phyloP scores from a whole-genome alignment of 2,329 filamentous ascomycete species.

The Cyphellophora europaea region DNA sequence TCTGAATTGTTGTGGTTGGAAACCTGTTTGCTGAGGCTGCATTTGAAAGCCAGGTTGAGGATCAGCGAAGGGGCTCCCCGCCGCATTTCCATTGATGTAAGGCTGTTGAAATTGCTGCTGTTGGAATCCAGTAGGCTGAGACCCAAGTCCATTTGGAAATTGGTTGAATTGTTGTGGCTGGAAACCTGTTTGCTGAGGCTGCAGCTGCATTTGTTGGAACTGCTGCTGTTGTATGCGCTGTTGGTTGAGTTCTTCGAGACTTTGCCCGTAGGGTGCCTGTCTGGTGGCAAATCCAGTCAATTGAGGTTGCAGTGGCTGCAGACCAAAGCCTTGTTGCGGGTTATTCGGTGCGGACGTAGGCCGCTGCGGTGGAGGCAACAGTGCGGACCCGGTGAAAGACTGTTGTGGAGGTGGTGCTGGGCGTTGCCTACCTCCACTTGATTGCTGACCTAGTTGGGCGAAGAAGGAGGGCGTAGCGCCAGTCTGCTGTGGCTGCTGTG shows the following conservation, averaged over 20 bases:
- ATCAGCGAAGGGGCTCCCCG: constrained; percentile 44
- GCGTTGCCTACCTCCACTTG: constrained; percentile 47
- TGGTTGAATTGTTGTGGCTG: constrained; percentile 25
- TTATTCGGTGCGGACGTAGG: constrained; percentile 83
- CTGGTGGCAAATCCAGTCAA: constrained; percentile 63
- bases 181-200: constrained; percentile 59
- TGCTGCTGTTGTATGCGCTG: constrained; percentile 56
- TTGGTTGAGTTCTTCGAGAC: constrained; percentile 62
- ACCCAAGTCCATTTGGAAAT: constrained; percentile 31
- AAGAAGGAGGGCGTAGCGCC: constrained; percentile 42
- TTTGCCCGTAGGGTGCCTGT: constrained; percentile 66
- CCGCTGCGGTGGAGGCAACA: constrained; percentile 71
- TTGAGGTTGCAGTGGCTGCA: constrained; percentile 71
- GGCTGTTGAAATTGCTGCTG: constrained; percentile 47
- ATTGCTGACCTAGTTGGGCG: constrained; percentile 33
- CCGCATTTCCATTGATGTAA: constrained; percentile 36
- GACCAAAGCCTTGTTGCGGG: constrained; percentile 60
- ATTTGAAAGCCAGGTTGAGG: constrained; percentile 38
- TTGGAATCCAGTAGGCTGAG: constrained; percentile 39
- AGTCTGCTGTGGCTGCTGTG: constrained; percentile 29
- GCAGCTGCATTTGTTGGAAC: constrained; percentile 36
- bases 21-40: constrained; percentile 58
- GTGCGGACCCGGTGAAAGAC: constrained; percentile 47
- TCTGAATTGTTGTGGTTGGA: constrained; percentile 34
- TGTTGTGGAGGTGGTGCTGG: constrained; percentile 57